A percentile compares a stretch with the other conserved stretches of the same genome.
Conservation (phyloP, 495 filamentous ascomycete genomes). For the Ascobolus immersus region DNA sequence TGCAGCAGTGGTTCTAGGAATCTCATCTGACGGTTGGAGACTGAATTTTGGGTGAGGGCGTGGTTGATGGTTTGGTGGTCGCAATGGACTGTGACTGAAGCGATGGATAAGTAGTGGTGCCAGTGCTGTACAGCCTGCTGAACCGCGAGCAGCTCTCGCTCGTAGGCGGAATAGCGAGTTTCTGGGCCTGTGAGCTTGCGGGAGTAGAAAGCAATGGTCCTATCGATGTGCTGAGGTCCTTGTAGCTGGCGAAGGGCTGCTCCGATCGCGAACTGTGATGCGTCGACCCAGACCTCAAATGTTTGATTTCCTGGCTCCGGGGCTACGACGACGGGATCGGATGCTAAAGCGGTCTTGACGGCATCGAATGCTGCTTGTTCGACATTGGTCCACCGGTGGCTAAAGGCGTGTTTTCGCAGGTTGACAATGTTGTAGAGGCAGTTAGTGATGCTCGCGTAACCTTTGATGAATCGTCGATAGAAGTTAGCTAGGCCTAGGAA, state of each 20-base stretch:
- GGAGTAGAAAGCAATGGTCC: not conserved
- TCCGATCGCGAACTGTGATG: not conserved
- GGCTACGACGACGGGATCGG: no score
- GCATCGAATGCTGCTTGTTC: no score
- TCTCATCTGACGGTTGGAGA: not conserved
- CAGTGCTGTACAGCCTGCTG: not conserved
- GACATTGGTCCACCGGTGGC: no score
- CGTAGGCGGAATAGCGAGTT: not conserved
- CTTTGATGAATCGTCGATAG: no score
- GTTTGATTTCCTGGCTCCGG: no score
- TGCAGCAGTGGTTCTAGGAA: not conserved
- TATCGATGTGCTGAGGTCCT: not conserved
- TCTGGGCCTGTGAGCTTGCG: not conserved
- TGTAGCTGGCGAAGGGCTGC: not conserved
- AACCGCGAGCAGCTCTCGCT: constrained; percentile 1
- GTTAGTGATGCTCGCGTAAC: no score
- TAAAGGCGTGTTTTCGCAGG: no score
- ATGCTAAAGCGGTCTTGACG: no score
- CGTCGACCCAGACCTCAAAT: no score
- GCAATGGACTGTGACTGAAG: not conserved
- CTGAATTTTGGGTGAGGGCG: not conserved
- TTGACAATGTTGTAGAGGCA: no score
- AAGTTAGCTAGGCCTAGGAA: no score
- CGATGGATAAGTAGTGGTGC: not conserved
- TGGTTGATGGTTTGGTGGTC: not conserved